Conservation (phyloP, 1,284 basidiomycete species). For the Marasmius fiardii region DNA sequence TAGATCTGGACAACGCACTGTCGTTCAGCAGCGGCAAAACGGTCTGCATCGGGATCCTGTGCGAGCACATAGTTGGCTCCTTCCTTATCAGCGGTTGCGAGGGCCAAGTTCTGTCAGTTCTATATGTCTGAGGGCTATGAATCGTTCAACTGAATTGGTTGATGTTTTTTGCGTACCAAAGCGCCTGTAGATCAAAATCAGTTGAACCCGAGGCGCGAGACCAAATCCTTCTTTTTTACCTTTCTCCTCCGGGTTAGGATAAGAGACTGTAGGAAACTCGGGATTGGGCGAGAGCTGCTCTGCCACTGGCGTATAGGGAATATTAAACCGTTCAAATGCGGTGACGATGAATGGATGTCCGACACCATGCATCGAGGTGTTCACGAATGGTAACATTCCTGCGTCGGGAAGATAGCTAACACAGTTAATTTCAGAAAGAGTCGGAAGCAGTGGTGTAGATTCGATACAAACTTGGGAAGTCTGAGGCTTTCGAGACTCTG, state of each 20-base stretch:
- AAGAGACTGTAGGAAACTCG: slow-evolving; percentile 78
- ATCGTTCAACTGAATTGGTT: background rate
- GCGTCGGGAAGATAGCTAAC: background rate
- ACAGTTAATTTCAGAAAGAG: background rate
- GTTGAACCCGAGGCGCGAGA: background rate
- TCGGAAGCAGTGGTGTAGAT: background rate
- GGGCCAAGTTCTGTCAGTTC: slow-evolving; percentile 61
- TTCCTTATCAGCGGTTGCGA: slow-evolving; percentile 51
- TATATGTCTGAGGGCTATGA: background rate
- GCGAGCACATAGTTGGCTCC: slow-evolving; percentile 67
- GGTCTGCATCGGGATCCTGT: slow-evolving; percentile 84
- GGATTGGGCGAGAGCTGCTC: slow-evolving; percentile 74
- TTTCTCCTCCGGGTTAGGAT: slow-evolving; percentile 87
- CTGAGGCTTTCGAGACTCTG: slow-evolving; percentile 39
- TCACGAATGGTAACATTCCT: slow-evolving; percentile 52
- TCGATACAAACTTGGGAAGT: slow-evolving; percentile 35
- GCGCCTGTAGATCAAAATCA: slow-evolving; percentile 37
- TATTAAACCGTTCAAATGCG: slow-evolving; percentile 58
- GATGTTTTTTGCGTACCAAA: slow-evolving; percentile 36
- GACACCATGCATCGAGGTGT: slow-evolving; percentile 88
- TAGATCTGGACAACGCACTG: slow-evolving; percentile 33
- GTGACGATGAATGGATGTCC: slow-evolving; percentile 58
- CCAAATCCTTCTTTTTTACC: slow-evolving; percentile 35
- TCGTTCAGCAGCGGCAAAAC: slow-evolving; percentile 80
- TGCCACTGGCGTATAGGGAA: slow-evolving; percentile 56